These are phyloP conservation scores for Cichorium intybus DNA, from an alignment of 140 eudicot species.

Conservation along the genomic window DNA sequence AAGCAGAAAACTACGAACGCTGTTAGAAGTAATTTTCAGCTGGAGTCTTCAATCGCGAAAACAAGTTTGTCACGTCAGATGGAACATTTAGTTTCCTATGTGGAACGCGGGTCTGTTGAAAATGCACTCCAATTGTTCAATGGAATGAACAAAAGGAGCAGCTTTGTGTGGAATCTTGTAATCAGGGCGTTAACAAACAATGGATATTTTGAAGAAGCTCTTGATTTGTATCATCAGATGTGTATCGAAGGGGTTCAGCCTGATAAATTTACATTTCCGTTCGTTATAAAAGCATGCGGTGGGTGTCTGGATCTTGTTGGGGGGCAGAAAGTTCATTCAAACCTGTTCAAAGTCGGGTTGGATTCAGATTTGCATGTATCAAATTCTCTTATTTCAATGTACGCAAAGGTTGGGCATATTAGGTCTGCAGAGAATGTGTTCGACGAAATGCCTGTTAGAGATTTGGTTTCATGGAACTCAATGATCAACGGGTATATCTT, in stretches of 20 bases:
- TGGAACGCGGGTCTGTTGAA: conserved; percentile 49
- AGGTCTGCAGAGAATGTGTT: conserved; percentile 57
- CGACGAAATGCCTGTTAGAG: conserved; percentile 46
- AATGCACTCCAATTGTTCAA: conserved; percentile 69
- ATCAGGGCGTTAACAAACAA: conserved; percentile 51
- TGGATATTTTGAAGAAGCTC: conserved; percentile 43
- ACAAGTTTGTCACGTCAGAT: conserved; percentile 6
- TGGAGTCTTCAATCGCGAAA: not conserved
- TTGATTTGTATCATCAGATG: conserved; percentile 46
- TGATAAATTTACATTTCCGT: conserved; percentile 62
- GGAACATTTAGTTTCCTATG: conserved; percentile 21
- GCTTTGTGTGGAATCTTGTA: conserved; percentile 58
- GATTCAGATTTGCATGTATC: conserved; percentile 47
- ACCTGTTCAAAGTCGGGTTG: conserved; percentile 49
- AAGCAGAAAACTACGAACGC: conserved; percentile 13
- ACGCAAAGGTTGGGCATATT: conserved; percentile 54
- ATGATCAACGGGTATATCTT: conserved; percentile 63
- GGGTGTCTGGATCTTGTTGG: conserved; percentile 31
- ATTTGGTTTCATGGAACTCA: conserved; percentile 82
- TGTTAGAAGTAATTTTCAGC: conserved; percentile 4
- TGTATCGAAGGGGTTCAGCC: conserved; percentile 36
- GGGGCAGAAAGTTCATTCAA: conserved; percentile 47
- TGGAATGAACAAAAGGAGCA: conserved; percentile 42
- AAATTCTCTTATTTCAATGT: conserved; percentile 62
- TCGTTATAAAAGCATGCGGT: conserved; percentile 64